Base-by-base conservation (phyloP, 768 basidiomycete genomes). In the Boletus patriciae region DNA sequence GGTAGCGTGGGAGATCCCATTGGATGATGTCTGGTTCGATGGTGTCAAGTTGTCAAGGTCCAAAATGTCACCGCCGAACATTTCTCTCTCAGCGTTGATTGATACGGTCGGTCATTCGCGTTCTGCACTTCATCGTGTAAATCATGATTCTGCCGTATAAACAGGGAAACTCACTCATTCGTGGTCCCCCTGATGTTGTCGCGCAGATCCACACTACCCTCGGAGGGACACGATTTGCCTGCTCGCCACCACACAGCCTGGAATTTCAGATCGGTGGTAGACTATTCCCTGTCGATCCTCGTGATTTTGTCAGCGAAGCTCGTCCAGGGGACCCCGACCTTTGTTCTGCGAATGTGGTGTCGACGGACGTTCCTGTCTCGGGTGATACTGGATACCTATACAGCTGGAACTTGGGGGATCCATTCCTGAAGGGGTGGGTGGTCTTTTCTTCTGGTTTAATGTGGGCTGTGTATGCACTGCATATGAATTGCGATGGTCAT, bases 321-420 rank as follows among this genome's bases (percentile, higher is more conserved):
- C 74, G 67, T 49, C 55, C 67, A 1, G 73, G 76, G 49, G 66
- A 73, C 19, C 72, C 78, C 0, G 64, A 74, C 16, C 62, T 67
- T 0, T 92, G 90, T 64, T 63, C 58, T 12, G 70, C 85, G 2
- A 87, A 82, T 51, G 60, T 91, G 19, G 83, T 77, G 3, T 50
- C 76, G 8, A 90, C 88, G 27, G 89, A 91, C 63, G 74, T 85
- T 3, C 90, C 88, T 0, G 64, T 62, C 11, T 70, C 65, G 12
- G 82, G 82, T 6, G 72, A 79, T 12, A 56, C 65, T 27, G 81
- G 82, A 4, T 89, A 85, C 61, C 67, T 86, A 46, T 90, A 87
- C 62, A 85, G 83, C 62, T 92, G 90, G 89, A 90, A 83, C 71
- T 72, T 92, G 31, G 90, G 90, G 3, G 81, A 80, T 60, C 89